Evolutionary conservation across 768 basidiomycete genomes (phyloP).

Genomic region (Tubosaeta sp.): DNA sequence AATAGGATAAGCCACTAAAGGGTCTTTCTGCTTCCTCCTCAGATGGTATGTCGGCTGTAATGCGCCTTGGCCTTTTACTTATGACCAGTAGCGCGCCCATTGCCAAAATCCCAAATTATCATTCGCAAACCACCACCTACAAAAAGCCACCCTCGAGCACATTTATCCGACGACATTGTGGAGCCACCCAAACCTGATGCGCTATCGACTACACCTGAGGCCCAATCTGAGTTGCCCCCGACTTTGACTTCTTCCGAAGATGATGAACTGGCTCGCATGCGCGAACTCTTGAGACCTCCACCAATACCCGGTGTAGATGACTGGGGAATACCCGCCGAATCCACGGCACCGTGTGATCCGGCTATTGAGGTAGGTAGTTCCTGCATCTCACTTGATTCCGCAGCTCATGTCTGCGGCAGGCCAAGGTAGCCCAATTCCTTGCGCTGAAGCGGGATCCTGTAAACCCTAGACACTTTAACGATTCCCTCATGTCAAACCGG

Average conservation of each 20-base stretch:
- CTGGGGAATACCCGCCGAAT: slow-evolving; percentile 73
- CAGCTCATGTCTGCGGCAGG: slow-evolving; percentile 38
- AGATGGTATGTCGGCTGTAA: slow-evolving; percentile 24
- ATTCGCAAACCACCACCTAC: slow-evolving; percentile 49
- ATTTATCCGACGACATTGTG: slow-evolving; percentile 44
- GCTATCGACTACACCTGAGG: slow-evolving; percentile 11
- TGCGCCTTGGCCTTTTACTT: background rate
- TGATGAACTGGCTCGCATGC: slow-evolving; percentile 52
- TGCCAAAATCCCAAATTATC: slow-evolving; percentile 53
- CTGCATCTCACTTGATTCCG: background rate
- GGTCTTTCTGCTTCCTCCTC: slow-evolving; percentile 17
- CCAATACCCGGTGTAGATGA: slow-evolving; percentile 60
- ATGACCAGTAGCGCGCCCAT: slow-evolving; percentile 34
- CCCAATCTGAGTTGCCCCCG: slow-evolving; percentile 10
- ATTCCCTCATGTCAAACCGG: slow-evolving; percentile 87
- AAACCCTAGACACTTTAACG: slow-evolving; percentile 88
- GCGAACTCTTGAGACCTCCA: slow-evolving; percentile 56
- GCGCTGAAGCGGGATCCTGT: slow-evolving; percentile 57
- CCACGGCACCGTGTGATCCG: slow-evolving; percentile 54
- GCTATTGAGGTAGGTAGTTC: slow-evolving; percentile 48
- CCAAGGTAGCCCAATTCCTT: slow-evolving; percentile 78
- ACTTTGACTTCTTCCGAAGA: slow-evolving; percentile 19
- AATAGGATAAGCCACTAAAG: slow-evolving; percentile 60
- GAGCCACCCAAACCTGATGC: slow-evolving; percentile 7
- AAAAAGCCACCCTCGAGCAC: slow-evolving; percentile 48